Conservation (phyloP, 805 yeast genomes). For the Metschnikowia borealis region DNA sequence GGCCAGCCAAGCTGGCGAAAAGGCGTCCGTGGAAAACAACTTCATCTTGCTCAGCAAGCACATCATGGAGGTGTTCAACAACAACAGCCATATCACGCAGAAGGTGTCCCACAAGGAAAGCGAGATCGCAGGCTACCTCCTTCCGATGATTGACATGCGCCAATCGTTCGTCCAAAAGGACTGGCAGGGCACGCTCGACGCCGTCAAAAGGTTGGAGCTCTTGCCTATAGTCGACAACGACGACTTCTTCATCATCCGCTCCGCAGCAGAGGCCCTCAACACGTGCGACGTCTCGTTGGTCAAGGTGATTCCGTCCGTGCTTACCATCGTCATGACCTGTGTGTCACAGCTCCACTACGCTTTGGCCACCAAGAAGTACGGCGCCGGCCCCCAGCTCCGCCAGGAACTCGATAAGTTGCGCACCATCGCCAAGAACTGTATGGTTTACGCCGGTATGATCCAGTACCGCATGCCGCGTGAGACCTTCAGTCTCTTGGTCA, state of each 20-base stretch:
- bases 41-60: constrained; percentile 46
- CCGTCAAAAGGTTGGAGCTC: constrained; percentile 56
- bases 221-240: constrained; percentile 54
- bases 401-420: constrained; percentile 54
- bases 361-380: constrained; percentile 40
- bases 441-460: constrained; percentile 93
- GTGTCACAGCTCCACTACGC: constrained; percentile 54
- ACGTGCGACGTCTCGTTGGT: constrained; percentile 66
- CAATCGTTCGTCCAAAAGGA: constrained; percentile 51
- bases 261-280: constrained; percentile 53
- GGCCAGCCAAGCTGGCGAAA: constrained; percentile 33
- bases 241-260: constrained; percentile 56
- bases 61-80: constrained; percentile 42
- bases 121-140: constrained; percentile 60
- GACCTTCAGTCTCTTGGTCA: constrained; percentile 66
- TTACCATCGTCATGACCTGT: constrained; percentile 78
- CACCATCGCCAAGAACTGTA: constrained; percentile 72
- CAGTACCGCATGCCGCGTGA: constrained; percentile 90
- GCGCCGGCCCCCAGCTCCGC: constrained; percentile 42
- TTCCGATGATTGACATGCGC: constrained; percentile 67
- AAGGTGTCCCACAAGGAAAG: constrained; percentile 52
- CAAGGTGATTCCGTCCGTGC: constrained; percentile 73
- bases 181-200: constrained; percentile 55
- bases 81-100: constrained; percentile 57
- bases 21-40: constrained; percentile 43